Base-by-base conservation (phyloP, 495 filamentous ascomycete species). In the Aspergillus carlsbadensis region DNA sequence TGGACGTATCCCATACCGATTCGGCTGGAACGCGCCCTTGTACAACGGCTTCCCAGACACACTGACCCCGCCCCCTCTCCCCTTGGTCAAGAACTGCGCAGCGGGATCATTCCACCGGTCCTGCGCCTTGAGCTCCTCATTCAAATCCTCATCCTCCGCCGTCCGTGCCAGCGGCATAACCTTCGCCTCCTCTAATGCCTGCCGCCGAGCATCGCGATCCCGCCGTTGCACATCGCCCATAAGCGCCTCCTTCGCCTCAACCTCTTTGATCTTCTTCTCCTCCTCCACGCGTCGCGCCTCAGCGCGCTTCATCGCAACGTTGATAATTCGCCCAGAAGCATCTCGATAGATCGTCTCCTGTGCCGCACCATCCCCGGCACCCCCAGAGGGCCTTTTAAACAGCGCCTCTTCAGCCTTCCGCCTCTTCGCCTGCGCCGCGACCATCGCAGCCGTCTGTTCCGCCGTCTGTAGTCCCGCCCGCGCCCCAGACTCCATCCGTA, bases 21-120 rank as follows among this genome's bases (percentile, higher is more conserved):
- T 99, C 57, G 94, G 94, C 71, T 84, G 73, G 51, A 85, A 88
- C 0, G 85, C 76, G 0, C 93, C 94, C 58, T 84, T 75, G 70
- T 97, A 99, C 18, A 91, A 64, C 45, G 90, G 90, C 63, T 79
- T 86, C 37, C 90, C 87, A 10, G 81, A 83, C 21, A 66, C 65
- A 70, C 81, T 82, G 34, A 66, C 63, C 0, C 62, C 67, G 0
- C 63, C 55, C 5, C 61, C 77, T 34, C 60, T 69, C 53, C 75
- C 81, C 57, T 79, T 79, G 20, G 75, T 84, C 66, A 96, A 52
- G 65, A 97, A 96, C 66, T 81, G 79, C 18, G 88, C 88, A 65
- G 93, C 93, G 8, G 94, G 95, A 77, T 99, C 94, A 72, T 94
- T 89, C 94, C 94, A 99, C 62, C 92, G 73, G 49, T 84, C 84